phyloP scores from a whole-genome alignment of 2,329 filamentous ascomycete genomes.

The Stachybotrys chlorohalonatus region DNA sequence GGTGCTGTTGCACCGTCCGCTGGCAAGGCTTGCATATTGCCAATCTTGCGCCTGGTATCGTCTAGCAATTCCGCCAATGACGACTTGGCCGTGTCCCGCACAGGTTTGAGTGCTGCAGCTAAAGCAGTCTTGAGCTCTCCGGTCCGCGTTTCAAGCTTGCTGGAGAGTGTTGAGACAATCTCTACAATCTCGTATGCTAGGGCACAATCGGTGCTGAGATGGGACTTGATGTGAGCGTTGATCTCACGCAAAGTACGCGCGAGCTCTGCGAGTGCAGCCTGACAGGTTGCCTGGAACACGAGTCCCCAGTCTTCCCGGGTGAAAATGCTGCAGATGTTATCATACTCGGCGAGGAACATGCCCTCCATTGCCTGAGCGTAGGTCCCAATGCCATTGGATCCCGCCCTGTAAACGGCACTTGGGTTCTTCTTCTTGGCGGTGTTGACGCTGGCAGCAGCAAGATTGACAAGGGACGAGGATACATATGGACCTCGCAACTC shows the following conservation, averaged over 20 bases:
- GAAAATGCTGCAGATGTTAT: slow-evolving; percentile 84
- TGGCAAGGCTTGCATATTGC: slow-evolving; percentile 58
- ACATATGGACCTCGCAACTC: slow-evolving; percentile 83
- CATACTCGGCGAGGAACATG: slow-evolving; percentile 80
- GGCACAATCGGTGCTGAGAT: slow-evolving; percentile 85
- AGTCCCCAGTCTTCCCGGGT: slow-evolving; percentile 74
- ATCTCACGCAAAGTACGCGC: slow-evolving; percentile 79
- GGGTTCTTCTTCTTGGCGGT: slow-evolving; percentile 72
- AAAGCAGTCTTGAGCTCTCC: slow-evolving; percentile 79
- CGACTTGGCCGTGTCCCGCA: slow-evolving; percentile 83
- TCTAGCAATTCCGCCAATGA: slow-evolving; percentile 78
- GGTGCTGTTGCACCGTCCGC: slow-evolving; percentile 70
- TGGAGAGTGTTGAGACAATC: slow-evolving; percentile 72
- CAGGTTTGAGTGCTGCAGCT: slow-evolving; percentile 76
- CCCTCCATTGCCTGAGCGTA: slow-evolving; percentile 85
- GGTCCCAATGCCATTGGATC: slow-evolving; percentile 83
- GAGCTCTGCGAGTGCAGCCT: slow-evolving; percentile 70
- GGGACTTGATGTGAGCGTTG: slow-evolving; percentile 79
- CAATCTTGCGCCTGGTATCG: slow-evolving; percentile 66
- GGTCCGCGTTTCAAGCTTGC: slow-evolving; percentile 70
- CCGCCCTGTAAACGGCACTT: slow-evolving; percentile 77
- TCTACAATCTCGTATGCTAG: slow-evolving; percentile 93
- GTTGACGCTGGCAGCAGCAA: slow-evolving; percentile 79
- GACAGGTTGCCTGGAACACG: slow-evolving; percentile 71
- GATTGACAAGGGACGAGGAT: slow-evolving; percentile 70